Evolutionary conservation across 129 eudicot genomes (phyloP), one percentile per base, ranked within the genome.

Genomic region (Oenanthe sinensis): DNA sequence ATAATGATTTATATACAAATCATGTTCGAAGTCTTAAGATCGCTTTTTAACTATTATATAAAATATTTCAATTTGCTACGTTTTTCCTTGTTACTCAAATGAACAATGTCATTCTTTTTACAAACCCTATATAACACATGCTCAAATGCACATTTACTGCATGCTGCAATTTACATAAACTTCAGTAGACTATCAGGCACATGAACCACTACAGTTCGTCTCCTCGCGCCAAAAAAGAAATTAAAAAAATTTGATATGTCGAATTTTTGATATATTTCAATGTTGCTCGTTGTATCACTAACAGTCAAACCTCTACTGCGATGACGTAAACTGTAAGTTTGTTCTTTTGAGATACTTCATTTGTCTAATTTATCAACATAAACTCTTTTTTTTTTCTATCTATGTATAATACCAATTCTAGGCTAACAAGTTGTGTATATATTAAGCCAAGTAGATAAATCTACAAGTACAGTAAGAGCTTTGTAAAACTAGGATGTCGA

Each of bases 401-500:
- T 67, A 28, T 14, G 40, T 65, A 65, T 73, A 4, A 24, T 45
- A 44, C 76, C 16, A 73, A 44, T 43, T 73, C 5, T 45, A 73
- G 17, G n/a, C 58, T 71, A 17, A 71, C n/a, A 10, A 39, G 37
- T 24, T 14, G 28, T 73, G 7, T 73, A 73, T 71, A 20, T 43
- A 43, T 45, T 4, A 45, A 12, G 58, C 10, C 22, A 13, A 44
- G 19, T n/a, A 42, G 24, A 60, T 33, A 0, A 44, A 40, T 63
- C 65, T 78, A 45, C 75, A 63, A 22, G 16, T n/a, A 24, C 10
- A 49, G n/a, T 1, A 36, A 55, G 20, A 14, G 72, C 71, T 54
- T 24, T 19, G 63, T 11, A 45, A 11, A 71, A 43, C 79, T 82
- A 90, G 22, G 79, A 81, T 17, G 91, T 87, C 48, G 85, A n/a